Evolutionary conservation across 1,284 basidiomycete genomes (phyloP).

Genomic region (Coniferiporia sulphurascens): DNA sequence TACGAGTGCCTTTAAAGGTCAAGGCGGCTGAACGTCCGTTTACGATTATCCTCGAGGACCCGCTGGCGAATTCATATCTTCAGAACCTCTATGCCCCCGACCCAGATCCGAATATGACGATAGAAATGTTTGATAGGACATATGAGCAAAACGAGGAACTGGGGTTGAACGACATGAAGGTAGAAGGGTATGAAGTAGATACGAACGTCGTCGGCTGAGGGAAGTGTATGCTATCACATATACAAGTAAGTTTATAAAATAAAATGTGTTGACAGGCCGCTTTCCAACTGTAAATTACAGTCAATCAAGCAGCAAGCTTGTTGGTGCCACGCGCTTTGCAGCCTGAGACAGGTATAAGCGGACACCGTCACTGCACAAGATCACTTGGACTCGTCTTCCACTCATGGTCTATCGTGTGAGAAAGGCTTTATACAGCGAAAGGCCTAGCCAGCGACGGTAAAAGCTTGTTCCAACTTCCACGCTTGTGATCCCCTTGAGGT

Average conservation of each 20-base stretch:
- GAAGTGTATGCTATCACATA: not conserved
- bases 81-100: conserved; percentile 95
- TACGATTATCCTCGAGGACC: conserved; percentile 94
- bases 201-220: not conserved
- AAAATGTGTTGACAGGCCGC: not conserved
- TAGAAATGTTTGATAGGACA: conserved; percentile 79
- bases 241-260: not conserved
- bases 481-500: not conserved
- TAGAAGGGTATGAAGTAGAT: conserved; percentile 69
- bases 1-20: conserved; percentile 40
- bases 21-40: conserved; percentile 76
- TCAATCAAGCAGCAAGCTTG: not conserved
- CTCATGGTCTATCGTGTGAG: too few species aligned
- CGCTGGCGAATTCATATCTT: conserved; percentile 91
- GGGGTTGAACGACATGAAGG: conserved; percentile 94
- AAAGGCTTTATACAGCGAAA: too few species aligned
- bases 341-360: too few species aligned
- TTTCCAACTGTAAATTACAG: not conserved
- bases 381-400: too few species aligned
- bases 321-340: too few species aligned
- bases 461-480: not conserved
- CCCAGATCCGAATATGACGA: conserved; percentile 86
- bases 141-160: conserved; percentile 95
- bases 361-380: too few species aligned
- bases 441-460: too few species aligned